Conservation (phyloP, 2,329 filamentous ascomycete genomes). For the Monilinia laxa region DNA sequence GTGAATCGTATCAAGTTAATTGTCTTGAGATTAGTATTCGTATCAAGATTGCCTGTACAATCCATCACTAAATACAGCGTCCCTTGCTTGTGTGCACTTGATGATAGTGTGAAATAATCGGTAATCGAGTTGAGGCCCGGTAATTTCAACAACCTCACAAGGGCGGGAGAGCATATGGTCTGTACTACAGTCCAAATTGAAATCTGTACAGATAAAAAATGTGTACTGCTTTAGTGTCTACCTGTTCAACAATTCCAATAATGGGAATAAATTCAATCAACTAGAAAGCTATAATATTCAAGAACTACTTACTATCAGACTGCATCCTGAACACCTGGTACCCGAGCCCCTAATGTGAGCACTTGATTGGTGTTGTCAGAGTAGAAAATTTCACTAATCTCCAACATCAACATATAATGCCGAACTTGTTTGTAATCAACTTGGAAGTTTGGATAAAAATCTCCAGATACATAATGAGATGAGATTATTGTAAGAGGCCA, state of each 20-base stretch:
- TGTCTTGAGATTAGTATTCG: neutral
- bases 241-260: too few species aligned
- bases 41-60: neutral
- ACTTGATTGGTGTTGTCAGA: neutral
- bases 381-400: neutral
- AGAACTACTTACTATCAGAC: neutral
- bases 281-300: neutral
- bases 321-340: neutral
- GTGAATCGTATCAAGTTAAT: neutral
- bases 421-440: neutral
- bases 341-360: neutral
- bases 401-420: neutral
- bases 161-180: neutral
- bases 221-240: neutral
- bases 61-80: neutral
- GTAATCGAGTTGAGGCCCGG: neutral
- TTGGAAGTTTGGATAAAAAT: neutral
- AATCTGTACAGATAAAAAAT: neutral
- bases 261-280: too few species aligned
- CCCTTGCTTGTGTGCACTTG: neutral
- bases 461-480: neutral
- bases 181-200: neutral
- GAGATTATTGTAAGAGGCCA: neutral
- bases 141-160: neutral
- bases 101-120: neutral